Evolutionary conservation across 106 monocot species (phyloP).

Genomic region (Xerophyta viscosa): DNA sequence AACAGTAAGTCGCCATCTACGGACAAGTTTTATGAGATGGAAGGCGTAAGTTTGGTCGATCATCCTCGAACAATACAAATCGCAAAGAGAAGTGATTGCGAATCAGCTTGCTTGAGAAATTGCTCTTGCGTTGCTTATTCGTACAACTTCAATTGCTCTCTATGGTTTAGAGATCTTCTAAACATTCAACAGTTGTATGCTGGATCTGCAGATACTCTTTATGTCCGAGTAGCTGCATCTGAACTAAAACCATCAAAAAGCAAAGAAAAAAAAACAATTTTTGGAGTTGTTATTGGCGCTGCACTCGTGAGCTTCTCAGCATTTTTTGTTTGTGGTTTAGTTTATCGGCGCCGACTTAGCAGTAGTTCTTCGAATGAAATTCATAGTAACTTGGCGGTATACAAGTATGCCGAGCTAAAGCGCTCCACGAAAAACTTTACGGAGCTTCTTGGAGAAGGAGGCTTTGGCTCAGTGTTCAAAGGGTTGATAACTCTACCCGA

Average conservation of each 20-base stretch:
- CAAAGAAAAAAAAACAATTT: too few relatives aligned
- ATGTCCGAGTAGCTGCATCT: slow-evolving; percentile 27
- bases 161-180: too few relatives aligned
- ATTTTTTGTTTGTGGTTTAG: neutral
- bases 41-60: too few relatives aligned
- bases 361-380: neutral
- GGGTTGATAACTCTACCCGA: slow-evolving; percentile 8
- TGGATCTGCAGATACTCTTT: neutral
- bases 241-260: slow-evolving; percentile 9
- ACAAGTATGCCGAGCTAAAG: slow-evolving; percentile 23
- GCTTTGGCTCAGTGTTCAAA: slow-evolving; percentile 35
- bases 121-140: slow-evolving; percentile 37
- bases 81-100: slow-evolving; percentile 14
- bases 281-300: too few relatives aligned
- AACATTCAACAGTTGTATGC: slow-evolving; percentile 18
- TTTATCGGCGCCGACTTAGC: neutral
- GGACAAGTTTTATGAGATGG: too few relatives aligned
- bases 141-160: too few relatives aligned
- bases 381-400: slow-evolving; percentile 7
- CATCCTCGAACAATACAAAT: too few relatives aligned
- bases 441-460: slow-evolving; percentile 21
- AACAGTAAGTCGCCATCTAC: neutral
- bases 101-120: too few relatives aligned
- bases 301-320: too few relatives aligned
- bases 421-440: slow-evolving; percentile 30